phyloP scores from a whole-genome alignment of 75 land plant genomes.

The Selaginella moellendorffii region DNA sequence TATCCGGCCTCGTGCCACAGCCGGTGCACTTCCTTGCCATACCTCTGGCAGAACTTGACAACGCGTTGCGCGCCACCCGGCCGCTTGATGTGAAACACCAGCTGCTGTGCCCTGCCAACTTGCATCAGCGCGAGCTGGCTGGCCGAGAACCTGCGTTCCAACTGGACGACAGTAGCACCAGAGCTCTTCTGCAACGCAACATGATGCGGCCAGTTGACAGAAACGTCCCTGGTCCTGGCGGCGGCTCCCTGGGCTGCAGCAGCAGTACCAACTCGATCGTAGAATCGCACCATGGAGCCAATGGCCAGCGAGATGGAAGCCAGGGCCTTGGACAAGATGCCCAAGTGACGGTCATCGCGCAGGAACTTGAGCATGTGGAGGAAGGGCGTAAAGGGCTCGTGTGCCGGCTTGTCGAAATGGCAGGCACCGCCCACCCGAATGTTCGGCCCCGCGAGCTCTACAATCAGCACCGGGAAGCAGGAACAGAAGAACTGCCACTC shows the following conservation, averaged over 20 bases:
- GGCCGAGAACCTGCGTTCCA: background rate
- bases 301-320: conserved; percentile 1
- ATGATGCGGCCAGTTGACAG: background rate
- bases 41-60: background rate
- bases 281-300: background rate
- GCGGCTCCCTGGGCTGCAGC: background rate
- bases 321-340: background rate
- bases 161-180: background rate
- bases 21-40: background rate
- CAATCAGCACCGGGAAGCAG: background rate
- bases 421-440: conserved; percentile 1
- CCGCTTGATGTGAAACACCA: background rate
- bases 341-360: background rate
- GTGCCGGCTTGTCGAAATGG: conserved; percentile 1
- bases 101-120: background rate
- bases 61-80: background rate
- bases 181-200: background rate
- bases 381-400: background rate
- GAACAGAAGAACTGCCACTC: background rate
- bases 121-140: too few species aligned
- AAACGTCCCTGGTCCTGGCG: background rate
- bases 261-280: background rate
- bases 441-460: background rate
- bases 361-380: conserved; percentile 1
- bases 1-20: background rate